phyloP scores from a whole-genome alignment of 192 early-diverging fungal species.

The Coemansia sp. region DNA sequence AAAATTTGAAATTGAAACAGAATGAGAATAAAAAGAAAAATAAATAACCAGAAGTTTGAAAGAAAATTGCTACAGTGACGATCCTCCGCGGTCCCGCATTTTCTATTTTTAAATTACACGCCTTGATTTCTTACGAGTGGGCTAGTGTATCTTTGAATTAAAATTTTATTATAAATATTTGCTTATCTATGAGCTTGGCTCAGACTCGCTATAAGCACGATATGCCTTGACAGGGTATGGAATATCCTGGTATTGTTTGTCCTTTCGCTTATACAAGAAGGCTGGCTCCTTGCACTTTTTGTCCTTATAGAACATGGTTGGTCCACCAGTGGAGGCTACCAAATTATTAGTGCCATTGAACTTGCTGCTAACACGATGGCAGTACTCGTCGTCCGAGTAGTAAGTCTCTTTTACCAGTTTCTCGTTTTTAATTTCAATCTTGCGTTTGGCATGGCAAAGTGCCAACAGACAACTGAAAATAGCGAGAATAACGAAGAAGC shows the following conservation, averaged over 20 bases:
- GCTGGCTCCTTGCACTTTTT: background rate
- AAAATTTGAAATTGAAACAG: background rate
- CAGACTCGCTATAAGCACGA: too few relatives aligned
- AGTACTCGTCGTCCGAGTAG: background rate
- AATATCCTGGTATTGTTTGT: too few relatives aligned
- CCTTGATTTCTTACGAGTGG: too few relatives aligned
- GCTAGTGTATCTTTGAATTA: too few relatives aligned
- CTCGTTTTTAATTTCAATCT: background rate
- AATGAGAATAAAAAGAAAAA: background rate
- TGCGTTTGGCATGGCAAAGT: background rate
- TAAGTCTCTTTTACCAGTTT: background rate
- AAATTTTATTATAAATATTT: too few relatives aligned
- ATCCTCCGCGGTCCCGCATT: too few relatives aligned
- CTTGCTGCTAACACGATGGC: background rate
- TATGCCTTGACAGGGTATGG: too few relatives aligned
- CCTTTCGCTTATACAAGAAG: background rate
- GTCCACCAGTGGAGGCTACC: background rate
- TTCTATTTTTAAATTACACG: too few relatives aligned
- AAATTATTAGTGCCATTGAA: background rate
- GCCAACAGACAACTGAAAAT: background rate
- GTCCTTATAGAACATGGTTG: background rate
- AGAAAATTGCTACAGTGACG: background rate
- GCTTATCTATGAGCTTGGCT: too few relatives aligned
- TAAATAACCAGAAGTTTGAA: background rate
- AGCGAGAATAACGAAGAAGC: background rate